Evolutionary conservation across 176 grass and related monocot genomes (phyloP).

Genomic region (Rhynchospora pubera): DNA sequence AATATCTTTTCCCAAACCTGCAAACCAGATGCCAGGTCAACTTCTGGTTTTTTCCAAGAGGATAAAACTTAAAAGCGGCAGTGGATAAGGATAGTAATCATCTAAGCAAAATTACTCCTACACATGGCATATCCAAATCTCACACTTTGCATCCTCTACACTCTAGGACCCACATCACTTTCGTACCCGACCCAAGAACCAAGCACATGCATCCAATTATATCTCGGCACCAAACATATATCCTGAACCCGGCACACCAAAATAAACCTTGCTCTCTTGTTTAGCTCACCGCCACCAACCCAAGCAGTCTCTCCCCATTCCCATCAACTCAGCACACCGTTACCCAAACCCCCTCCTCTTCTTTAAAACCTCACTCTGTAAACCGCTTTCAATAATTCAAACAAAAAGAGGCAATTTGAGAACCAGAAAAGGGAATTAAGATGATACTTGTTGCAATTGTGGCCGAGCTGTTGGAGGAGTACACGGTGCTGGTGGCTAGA

Average conservation of each 20-base stretch:
- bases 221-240: background rate
- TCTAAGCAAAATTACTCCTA: background rate
- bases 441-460: conserved; percentile 78
- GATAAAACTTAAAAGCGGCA: background rate
- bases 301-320: conserved; percentile 16
- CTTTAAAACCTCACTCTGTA: background rate
- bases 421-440: background rate
- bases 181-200: background rate
- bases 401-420: background rate
- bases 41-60: background rate
- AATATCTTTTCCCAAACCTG: background rate
- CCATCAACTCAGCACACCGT: conserved; percentile 25
- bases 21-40: background rate
- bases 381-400: background rate
- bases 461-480: conserved; percentile 88
- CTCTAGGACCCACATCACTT: background rate
- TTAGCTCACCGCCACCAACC: no score
- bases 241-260: background rate
- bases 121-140: background rate
- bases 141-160: background rate
- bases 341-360: background rate
- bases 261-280: background rate
- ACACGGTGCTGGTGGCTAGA: conserved; percentile 66
- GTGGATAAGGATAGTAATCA: background rate
- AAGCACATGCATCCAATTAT: background rate